Evolutionary conservation across 805 yeast genomes (phyloP), one percentile per base, ranked within the genome.

Genomic region (Saturnispora bothae): DNA sequence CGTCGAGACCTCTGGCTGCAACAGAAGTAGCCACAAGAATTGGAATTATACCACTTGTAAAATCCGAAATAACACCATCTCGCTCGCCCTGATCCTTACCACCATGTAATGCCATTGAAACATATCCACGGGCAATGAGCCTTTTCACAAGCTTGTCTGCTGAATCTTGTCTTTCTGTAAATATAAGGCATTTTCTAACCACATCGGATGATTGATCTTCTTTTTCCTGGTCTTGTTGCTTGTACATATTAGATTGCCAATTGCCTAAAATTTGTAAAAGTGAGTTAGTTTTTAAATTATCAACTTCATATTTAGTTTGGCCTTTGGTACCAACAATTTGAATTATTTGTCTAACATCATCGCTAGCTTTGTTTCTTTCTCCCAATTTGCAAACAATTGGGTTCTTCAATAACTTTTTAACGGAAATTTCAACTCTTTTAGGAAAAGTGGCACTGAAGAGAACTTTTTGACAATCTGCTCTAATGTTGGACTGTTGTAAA

Each of bases 381-480:
- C 95, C 95, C 4, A 88, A 82, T 3, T 78, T 66, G 7, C 89
- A 80, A 47, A 81, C 83, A 1, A 84, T 64, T 0, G 96, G 94
- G 41, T 71, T 63, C 2, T 55, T 44, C 21, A 92, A 58, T 1
- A 81, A 66, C 36, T 75, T 71, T 29, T 72, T 64, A 0, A 96
- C 96, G 45, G 88, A 65, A 3, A 62, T 59, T 51, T 83, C 94
- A 69, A 92, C 72, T 43, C 78, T 78, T 5, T 70, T 63, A 0
- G 96, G 95, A 48, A 92, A 86, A 0, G 98, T 92, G 0, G 98
- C 98, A 9, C 96, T 85, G 54, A 89, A 92, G 19, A 92, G 60
- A 3, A 88, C 89, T 14, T 92, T 82, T 52, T 89, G 97, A 34
- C 81, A 66, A 53, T 88, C 96, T 0, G 92, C 92, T 34, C 96